Percentiles rank a stretch among this genome's conserved stretches.
Conservation (phyloP, 345 rosid species). For the Sisymbrium altissimum region DNA sequence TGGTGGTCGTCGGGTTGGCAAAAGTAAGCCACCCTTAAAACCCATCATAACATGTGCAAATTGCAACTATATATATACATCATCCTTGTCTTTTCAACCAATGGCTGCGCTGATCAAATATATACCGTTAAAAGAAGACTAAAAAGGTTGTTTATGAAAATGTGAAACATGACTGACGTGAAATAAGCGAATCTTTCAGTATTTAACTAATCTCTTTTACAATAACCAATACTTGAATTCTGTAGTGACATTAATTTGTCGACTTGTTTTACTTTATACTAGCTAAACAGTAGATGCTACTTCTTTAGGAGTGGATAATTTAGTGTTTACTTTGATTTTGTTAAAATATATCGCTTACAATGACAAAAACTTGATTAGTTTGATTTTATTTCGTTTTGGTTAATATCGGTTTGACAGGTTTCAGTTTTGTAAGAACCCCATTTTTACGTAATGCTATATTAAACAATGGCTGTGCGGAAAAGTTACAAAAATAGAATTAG, state of each 20-base stretch:
- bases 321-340: neutral
- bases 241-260: neutral
- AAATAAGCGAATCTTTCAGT: neutral
- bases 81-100: constrained; percentile 27
- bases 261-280: neutral
- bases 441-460: too few species aligned
- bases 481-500: too few species aligned
- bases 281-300: neutral
- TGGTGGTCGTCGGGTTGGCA: constrained; percentile 29
- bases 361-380: too few species aligned
- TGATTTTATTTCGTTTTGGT: too few species aligned
- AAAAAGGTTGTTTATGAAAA: neutral
- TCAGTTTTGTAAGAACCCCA: too few species aligned
- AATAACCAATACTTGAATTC: too few species aligned
- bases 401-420: too few species aligned
- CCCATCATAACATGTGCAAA: constrained; percentile 31
- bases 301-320: neutral
- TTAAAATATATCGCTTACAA: neutral
- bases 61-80: constrained; percentile 14
- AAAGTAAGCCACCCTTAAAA: constrained; percentile 29
- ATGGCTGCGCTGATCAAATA: constrained; percentile 13
- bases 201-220: neutral
- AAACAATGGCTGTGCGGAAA: too few species aligned
- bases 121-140: constrained; percentile 13
- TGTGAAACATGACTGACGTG: constrained; percentile 21